These are phyloP conservation scores for Geosmithia flava DNA, from an alignment of 2,329 filamentous ascomycete species.

Conservation along the genomic window DNA sequence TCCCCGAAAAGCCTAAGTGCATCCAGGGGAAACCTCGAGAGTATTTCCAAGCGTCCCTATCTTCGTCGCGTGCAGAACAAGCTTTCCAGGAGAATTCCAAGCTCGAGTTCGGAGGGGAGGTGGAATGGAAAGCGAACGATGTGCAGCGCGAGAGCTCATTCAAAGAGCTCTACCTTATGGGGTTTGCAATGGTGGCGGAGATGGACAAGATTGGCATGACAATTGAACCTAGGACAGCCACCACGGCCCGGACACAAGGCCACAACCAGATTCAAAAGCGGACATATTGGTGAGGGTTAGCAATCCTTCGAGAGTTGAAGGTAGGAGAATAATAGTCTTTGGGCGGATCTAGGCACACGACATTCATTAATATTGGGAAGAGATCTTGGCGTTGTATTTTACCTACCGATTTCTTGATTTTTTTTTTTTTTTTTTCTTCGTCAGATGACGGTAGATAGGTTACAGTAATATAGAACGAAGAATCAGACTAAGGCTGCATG, in stretches of 20 bases:
- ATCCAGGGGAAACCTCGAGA: not conserved
- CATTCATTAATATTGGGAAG: too few species aligned
- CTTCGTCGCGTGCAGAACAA: slow-evolving; percentile 8
- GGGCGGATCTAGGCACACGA: too few species aligned
- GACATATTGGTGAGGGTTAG: not conserved
- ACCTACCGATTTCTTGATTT: too few species aligned
- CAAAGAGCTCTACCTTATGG: slow-evolving; percentile 13
- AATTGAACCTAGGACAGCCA: slow-evolving; percentile 6
- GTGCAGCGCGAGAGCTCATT: slow-evolving; percentile 10
- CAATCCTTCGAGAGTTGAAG: too few species aligned
- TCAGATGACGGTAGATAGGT: too few species aligned
- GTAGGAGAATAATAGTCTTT: too few species aligned
- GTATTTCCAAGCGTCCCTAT: slow-evolving; percentile 16
- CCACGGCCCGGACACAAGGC: not conserved
- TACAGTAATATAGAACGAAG: too few species aligned
- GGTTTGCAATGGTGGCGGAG: slow-evolving; percentile 14
- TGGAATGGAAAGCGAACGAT: slow-evolving; percentile 11
- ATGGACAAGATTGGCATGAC: slow-evolving; percentile 17
- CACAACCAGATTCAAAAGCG: not conserved
- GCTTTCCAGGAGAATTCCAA: slow-evolving; percentile 11
- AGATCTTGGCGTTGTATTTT: too few species aligned
- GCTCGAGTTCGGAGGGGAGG: slow-evolving; percentile 12
- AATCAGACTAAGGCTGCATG: too few species aligned
- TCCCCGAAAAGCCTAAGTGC: not conserved
- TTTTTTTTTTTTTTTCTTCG: too few species aligned